These are phyloP conservation scores for Funneliformis caledonium DNA, from an alignment of 371 early-diverging fungal genomes.

Conservation along the genomic window DNA sequence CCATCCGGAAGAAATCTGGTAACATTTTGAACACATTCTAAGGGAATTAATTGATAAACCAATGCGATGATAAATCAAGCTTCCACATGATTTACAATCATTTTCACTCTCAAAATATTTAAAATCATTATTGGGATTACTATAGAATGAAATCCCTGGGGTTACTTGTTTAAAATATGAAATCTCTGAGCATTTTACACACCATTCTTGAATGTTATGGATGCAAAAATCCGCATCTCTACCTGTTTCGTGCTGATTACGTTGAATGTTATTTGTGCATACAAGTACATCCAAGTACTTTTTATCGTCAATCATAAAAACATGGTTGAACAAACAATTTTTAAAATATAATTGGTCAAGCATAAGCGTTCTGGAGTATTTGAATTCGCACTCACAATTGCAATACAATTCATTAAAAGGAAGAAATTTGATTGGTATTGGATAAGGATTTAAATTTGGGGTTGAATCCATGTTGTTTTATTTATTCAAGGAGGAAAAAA, in stretches of 20 bases:
- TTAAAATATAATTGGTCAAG: not conserved
- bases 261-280: not conserved
- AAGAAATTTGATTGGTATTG: not conserved
- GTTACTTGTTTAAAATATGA: not conserved
- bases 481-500: too few species aligned
- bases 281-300: not conserved
- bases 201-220: not conserved
- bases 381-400: not conserved
- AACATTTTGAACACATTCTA: not conserved
- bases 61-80: not conserved
- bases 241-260: too few species aligned
- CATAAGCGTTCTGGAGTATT: not conserved
- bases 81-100: not conserved
- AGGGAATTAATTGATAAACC: not conserved
- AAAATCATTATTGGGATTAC: not conserved
- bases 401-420: not conserved
- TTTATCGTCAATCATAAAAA: not conserved
- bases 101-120: not conserved
- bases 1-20: not conserved
- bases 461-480: too few species aligned
- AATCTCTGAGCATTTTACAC: not conserved
- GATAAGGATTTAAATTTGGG: not conserved
- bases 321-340: not conserved
- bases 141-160: not conserved
- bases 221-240: not conserved